Percentiles rank a stretch among this genome's conserved stretches.
phyloP scores from a whole-genome alignment of 2,329 filamentous ascomycete genomes.

The Colletotrichum musae region DNA sequence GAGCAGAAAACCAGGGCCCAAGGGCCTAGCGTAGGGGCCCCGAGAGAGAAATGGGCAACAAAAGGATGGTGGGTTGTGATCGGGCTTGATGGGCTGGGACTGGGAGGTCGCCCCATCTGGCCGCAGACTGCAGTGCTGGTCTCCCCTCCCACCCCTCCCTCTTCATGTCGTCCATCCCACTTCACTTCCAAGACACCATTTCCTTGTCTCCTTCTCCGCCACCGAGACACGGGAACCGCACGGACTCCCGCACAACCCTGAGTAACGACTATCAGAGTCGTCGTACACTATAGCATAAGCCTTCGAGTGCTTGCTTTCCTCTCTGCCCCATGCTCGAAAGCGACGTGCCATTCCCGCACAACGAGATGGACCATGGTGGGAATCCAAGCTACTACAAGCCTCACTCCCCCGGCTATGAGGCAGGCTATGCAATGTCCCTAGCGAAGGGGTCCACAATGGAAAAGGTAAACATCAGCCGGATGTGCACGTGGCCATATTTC shows the following conservation, averaged over 20 bases:
- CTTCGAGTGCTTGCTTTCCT: conserved; percentile 30
- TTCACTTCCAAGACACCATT: conserved; percentile 34
- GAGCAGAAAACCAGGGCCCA: conserved; percentile 32
- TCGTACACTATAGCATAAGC: conserved; percentile 17
- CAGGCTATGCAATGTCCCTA: conserved; percentile 28
- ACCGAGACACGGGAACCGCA: conserved; percentile 43
- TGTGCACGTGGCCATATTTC: conserved; percentile 41
- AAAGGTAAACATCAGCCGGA: conserved; percentile 39
- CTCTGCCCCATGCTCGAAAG: background rate
- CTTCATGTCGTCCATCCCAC: conserved; percentile 39
- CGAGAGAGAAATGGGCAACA: conserved; percentile 26
- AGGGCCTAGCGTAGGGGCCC: conserved; percentile 32
- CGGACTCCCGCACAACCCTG: conserved; percentile 45
- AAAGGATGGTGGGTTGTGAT: conserved; percentile 37
- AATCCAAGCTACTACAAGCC: conserved; percentile 39
- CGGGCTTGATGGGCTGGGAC: conserved; percentile 37
- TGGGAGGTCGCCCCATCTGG: conserved; percentile 39
- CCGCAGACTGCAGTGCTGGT: conserved; percentile 21
- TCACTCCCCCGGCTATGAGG: conserved; percentile 32
- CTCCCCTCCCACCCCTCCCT: conserved; percentile 13
- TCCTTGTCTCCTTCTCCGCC: conserved; percentile 38
- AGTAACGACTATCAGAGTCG: conserved; percentile 28
- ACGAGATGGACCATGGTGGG: conserved; percentile 5
- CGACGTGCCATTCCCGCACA: background rate
- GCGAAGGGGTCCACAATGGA: conserved; percentile 36